phyloP scores from a whole-genome alignment of 2,329 filamentous ascomycete species.

The Hypocrella siamensis region DNA sequence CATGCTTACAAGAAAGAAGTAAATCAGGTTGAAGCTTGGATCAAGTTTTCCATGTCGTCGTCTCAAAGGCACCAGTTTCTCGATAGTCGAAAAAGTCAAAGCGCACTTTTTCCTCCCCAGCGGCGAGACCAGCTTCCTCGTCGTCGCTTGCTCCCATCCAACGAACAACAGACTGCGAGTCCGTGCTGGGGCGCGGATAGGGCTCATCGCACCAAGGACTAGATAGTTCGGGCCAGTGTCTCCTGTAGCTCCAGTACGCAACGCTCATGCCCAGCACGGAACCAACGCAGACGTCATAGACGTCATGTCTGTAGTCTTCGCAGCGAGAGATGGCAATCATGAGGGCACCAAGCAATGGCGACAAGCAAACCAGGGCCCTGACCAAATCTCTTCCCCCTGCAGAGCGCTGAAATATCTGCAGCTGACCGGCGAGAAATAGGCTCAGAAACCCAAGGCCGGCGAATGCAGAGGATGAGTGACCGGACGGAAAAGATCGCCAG shows the following conservation, averaged over 20 bases:
- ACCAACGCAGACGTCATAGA: conserved; percentile 51
- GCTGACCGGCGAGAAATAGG: conserved; percentile 53
- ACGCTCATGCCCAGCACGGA: conserved; percentile 42
- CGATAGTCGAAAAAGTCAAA: too few relatives aligned
- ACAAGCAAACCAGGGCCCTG: conserved; percentile 39
- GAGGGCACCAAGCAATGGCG: conserved; percentile 45
- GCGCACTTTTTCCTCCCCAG: conserved; percentile 19
- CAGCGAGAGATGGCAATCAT: conserved; percentile 54
- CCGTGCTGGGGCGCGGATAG: conserved; percentile 29
- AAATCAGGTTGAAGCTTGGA: too few relatives aligned
- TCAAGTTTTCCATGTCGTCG: too few relatives aligned
- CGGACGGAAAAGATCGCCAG: conserved; percentile 70
- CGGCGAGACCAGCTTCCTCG: conserved; percentile 29
- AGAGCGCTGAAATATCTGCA: conserved; percentile 37
- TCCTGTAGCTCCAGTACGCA: conserved; percentile 50
- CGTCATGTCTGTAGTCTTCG: conserved; percentile 57
- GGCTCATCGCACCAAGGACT: conserved; percentile 40
- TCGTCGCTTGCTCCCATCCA: conserved; percentile 36
- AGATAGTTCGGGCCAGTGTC: conserved; percentile 44
- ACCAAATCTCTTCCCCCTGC: conserved; percentile 33
- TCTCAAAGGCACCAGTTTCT: too few relatives aligned
- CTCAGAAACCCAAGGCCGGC: conserved; percentile 61
- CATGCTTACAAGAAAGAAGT: too few relatives aligned
- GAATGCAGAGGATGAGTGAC: conserved; percentile 68
- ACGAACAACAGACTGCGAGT: conserved; percentile 17